Evolutionary conservation across 2,329 filamentous ascomycete genomes (phyloP).

Genomic region (Zarea fungicola): DNA sequence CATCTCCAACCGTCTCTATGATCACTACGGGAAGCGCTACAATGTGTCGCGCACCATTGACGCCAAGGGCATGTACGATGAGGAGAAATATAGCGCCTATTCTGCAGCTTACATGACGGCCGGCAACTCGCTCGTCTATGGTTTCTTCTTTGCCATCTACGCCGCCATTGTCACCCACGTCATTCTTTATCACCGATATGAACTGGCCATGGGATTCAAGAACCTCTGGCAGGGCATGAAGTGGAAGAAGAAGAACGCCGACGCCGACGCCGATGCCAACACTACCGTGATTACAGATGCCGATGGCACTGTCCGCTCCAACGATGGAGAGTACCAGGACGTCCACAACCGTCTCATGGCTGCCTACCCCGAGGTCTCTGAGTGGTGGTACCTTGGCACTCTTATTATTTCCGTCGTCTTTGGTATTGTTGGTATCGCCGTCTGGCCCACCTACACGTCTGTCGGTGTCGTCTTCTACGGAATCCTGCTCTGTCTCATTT

Average conservation of each 20-base stretch:
- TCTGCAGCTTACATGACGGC: conserved; percentile 20
- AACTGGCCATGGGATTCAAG: conserved; percentile 23
- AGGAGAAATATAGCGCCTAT: conserved; percentile 47
- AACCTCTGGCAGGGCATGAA: conserved; percentile 22
- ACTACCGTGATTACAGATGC: conserved; percentile 3
- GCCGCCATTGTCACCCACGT: conserved; percentile 25
- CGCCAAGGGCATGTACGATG: conserved; percentile 42
- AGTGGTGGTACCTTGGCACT: conserved; percentile 37
- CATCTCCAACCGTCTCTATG: conserved; percentile 48
- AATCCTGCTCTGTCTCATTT: conserved; percentile 33
- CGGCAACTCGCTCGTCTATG: conserved; percentile 27
- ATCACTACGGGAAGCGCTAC: conserved; percentile 50
- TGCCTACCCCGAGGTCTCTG: conserved; percentile 30
- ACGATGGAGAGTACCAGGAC: conserved; percentile 33
- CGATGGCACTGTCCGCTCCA: conserved; percentile 13
- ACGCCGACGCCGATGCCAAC: neutral
- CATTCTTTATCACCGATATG: conserved; percentile 26
- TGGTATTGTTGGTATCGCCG: conserved; percentile 32
- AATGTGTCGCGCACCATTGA: conserved; percentile 48
- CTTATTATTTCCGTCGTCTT: conserved; percentile 30
- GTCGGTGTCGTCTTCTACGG: conserved; percentile 37
- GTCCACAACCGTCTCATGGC: conserved; percentile 30
- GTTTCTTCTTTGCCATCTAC: conserved; percentile 25
- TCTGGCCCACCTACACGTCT: conserved; percentile 38
- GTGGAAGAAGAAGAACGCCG: conserved; percentile 17